A percentile compares a stretch with the other conserved stretches of the same genome.
Conservation (phyloP, 257 asterid genomes). For the Nicotiana tomentosiformis region DNA sequence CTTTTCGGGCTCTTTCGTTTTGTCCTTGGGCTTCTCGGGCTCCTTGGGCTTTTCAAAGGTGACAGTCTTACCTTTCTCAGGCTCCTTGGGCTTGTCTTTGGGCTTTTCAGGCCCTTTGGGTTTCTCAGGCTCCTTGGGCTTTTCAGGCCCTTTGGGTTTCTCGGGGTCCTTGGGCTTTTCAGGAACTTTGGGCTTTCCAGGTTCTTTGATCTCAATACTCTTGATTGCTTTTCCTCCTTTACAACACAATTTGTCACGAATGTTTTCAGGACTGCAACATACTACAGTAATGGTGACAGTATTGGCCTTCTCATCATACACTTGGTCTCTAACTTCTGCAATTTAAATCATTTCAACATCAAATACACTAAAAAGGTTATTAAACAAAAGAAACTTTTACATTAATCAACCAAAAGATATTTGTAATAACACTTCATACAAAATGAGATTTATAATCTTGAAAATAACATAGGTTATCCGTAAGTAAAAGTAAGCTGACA, state of each 20-base stretch:
- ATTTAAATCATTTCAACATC: conserved; percentile 11
- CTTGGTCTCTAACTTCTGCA: conserved; percentile 72
- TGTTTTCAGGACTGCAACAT: conserved; percentile 76
- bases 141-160: conserved; percentile 10
- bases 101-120: conserved; percentile 24
- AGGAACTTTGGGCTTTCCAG: conserved; percentile 7
- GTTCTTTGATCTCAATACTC: conserved; percentile 51
- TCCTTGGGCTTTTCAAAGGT: conserved; percentile 19
- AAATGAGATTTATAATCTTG: not conserved
- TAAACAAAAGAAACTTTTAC: not conserved
- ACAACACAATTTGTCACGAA: conserved; percentile 61
- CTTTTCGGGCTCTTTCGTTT: conserved; percentile 22
- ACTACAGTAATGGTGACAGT: conserved; percentile 55
- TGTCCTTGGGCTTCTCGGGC: conserved; percentile 29
- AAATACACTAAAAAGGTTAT: not conserved
- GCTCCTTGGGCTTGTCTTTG: conserved; percentile 25
- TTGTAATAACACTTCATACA: not conserved
- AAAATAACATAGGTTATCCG: not conserved
- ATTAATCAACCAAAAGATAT: not conserved
- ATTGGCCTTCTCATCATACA: conserved; percentile 56
- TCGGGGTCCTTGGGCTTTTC: conserved; percentile 15
- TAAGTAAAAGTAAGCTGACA: no score
- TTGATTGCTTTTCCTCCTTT: conserved; percentile 54
- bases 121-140: conserved; percentile 12
- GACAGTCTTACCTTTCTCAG: conserved; percentile 12